Percentiles rank a stretch among this genome's conserved stretches.
Evolutionary conservation across 371 early-diverging fungal species (phyloP).

Genomic region (Syncephalis plumigaleata): DNA sequence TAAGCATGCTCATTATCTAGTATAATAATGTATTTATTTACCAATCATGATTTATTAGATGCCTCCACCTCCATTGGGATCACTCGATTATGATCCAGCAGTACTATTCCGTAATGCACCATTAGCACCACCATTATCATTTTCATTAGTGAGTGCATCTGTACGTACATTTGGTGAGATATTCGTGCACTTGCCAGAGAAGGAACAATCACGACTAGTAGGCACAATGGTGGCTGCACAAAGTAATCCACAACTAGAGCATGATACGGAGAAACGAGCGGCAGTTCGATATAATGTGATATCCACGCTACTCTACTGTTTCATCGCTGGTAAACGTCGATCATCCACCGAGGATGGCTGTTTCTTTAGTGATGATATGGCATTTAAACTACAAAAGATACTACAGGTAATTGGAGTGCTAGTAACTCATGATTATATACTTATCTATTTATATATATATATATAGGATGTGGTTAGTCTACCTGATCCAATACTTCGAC

Average conservation of each 20-base stretch:
- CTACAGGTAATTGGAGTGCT: constrained; percentile 1
- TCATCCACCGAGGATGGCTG: not conserved
- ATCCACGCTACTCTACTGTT: constrained; percentile 36
- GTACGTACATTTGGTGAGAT: constrained; percentile 37
- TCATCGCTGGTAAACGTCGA: not conserved
- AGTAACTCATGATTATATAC: too few relatives aligned
- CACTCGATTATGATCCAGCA: constrained; percentile 36
- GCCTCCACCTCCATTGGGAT: constrained; percentile 13
- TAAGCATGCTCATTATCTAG: constrained; percentile 40
- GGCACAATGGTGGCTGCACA: constrained; percentile 52
- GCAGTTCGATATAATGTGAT: constrained; percentile 69
- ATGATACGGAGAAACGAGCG: constrained; percentile 53
- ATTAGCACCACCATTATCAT: constrained; percentile 10
- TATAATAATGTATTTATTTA: constrained; percentile 28
- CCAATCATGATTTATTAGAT: constrained; percentile 19
- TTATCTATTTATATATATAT: not conserved
- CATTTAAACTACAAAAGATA: constrained; percentile 2
- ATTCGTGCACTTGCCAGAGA: constrained; percentile 35
- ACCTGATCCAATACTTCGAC: constrained; percentile 52
- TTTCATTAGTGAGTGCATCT: constrained; percentile 17
- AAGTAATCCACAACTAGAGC: constrained; percentile 38
- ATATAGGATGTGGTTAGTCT: constrained; percentile 43
- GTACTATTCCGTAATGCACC: constrained; percentile 28
- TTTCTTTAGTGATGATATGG: not conserved
- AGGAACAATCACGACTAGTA: constrained; percentile 54